Conservation (phyloP, 768 basidiomycete species). For the Agaricus sinodeliciosus region DNA sequence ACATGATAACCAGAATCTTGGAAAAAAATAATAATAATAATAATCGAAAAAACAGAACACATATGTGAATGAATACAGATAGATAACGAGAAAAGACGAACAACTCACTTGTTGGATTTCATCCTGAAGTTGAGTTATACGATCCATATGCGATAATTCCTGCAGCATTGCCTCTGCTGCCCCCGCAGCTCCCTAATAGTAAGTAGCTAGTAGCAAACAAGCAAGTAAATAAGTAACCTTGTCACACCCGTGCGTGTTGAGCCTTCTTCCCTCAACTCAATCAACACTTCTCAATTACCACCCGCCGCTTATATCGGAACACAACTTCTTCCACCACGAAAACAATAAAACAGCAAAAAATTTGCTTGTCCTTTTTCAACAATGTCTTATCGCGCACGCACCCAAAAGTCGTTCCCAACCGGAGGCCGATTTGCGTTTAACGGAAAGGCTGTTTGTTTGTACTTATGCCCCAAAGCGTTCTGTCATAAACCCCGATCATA, state of each 20-base stretch:
- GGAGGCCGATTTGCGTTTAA: too few species aligned
- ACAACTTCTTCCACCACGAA: background rate
- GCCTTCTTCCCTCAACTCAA: background rate
- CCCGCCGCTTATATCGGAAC: background rate
- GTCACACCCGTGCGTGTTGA: too few species aligned
- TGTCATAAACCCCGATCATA: background rate
- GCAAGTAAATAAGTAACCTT: too few species aligned
- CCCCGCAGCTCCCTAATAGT: background rate
- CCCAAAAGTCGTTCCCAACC: too few species aligned
- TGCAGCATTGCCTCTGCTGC: constrained; percentile 76
- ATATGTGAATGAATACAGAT: too few species aligned
- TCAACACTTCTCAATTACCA: background rate
- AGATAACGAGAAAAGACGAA: too few species aligned
- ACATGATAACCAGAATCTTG: constrained; percentile 86
- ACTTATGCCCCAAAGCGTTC: background rate
- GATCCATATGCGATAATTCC: constrained; percentile 92
- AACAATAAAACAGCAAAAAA: background rate
- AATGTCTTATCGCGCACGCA: too few species aligned
- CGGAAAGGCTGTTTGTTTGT: background rate
- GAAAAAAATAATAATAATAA: too few species aligned
- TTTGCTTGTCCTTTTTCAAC: background rate
- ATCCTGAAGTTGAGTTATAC: constrained; percentile 93
- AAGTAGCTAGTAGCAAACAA: too few species aligned
- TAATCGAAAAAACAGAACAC: background rate
- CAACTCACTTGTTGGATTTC: constrained; percentile 80